These are phyloP conservation scores for Alternaria gaisen DNA, from an alignment of 2,329 filamentous ascomycete species.

Conservation along the genomic window DNA sequence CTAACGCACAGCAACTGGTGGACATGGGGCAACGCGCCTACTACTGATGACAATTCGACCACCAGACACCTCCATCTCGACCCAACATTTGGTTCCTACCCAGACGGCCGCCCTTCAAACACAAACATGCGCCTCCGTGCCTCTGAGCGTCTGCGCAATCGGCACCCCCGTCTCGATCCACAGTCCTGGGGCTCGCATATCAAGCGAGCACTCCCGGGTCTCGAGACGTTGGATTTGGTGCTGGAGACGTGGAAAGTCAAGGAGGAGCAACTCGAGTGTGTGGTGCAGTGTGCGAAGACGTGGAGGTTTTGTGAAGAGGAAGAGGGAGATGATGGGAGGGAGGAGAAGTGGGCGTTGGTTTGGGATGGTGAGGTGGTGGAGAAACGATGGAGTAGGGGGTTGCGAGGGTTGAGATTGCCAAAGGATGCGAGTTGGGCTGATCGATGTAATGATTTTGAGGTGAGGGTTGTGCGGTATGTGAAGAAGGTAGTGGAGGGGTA, in stretches of 20 bases:
- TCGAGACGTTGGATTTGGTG: slow-evolving; percentile 33
- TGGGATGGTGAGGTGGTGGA: slow-evolving; percentile 37
- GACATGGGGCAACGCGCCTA: slow-evolving; percentile 22
- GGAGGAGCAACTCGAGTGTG: slow-evolving; percentile 32
- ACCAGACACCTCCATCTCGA: slow-evolving; percentile 30
- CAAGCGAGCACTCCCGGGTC: slow-evolving; percentile 18
- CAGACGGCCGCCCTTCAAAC: slow-evolving; percentile 7
- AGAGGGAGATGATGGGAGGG: background rate
- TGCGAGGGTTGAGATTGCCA: background rate
- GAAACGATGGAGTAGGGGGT: slow-evolving; percentile 18
- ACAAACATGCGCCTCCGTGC: slow-evolving; percentile 31
- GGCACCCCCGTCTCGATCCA: slow-evolving; percentile 2
- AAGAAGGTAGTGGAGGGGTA: background rate
- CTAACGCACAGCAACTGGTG: slow-evolving; percentile 25
- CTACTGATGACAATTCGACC: background rate
- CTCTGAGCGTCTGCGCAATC: slow-evolving; percentile 21
- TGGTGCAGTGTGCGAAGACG: slow-evolving; percentile 39
- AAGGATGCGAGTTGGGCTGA: background rate
- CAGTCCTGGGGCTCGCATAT: slow-evolving; percentile 27
- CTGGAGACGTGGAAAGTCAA: slow-evolving; percentile 41
- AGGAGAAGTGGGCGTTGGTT: slow-evolving; percentile 20
- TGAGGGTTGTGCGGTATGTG: slow-evolving; percentile 15
- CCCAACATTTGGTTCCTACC: slow-evolving; percentile 22
- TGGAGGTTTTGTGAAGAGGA: slow-evolving; percentile 32
- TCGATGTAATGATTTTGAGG: slow-evolving; percentile 13